phyloP scores from a whole-genome alignment of 768 basidiomycete species.

The Trametes villosa region DNA sequence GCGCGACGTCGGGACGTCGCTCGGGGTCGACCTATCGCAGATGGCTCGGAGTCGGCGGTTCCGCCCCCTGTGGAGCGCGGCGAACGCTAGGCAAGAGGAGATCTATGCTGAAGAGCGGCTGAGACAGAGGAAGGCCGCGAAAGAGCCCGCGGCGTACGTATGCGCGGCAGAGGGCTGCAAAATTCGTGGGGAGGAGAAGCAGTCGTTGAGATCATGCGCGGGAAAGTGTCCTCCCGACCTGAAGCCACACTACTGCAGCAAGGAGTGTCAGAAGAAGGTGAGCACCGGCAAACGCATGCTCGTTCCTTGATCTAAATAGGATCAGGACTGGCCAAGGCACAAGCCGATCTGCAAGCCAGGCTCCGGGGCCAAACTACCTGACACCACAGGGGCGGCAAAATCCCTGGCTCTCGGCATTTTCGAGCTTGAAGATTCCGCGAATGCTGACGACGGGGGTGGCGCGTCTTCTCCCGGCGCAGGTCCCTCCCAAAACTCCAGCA shows the following conservation, averaged over 20 bases:
- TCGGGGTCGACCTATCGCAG: too few species aligned
- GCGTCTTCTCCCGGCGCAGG: not conserved
- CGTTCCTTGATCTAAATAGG: not conserved
- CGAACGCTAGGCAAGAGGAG: not conserved
- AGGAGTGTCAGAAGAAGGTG: conserved; percentile 23
- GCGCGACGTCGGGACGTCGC: too few species aligned
- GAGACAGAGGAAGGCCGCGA: not conserved
- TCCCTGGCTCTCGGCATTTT: not conserved
- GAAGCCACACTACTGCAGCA: conserved; percentile 27
- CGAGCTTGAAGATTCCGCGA: not conserved
- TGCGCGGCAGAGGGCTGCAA: not conserved
- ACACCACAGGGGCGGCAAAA: not conserved
- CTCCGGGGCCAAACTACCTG: not conserved
- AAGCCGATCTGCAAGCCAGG: not conserved
- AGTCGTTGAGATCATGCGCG: not conserved
- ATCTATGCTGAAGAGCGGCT: not conserved
- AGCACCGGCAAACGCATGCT: not conserved
- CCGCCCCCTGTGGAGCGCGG: not conserved
- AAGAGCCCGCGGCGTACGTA: not conserved
- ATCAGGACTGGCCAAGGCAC: conserved; percentile 3
- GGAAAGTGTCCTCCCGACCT: conserved; percentile 18
- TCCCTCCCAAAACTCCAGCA: not conserved
- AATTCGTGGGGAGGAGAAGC: not conserved
- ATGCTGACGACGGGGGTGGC: not conserved
- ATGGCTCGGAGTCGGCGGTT: not conserved